phyloP scores from a whole-genome alignment of 192 early-diverging fungal genomes.

The Fimicolochytrium jonesii region DNA sequence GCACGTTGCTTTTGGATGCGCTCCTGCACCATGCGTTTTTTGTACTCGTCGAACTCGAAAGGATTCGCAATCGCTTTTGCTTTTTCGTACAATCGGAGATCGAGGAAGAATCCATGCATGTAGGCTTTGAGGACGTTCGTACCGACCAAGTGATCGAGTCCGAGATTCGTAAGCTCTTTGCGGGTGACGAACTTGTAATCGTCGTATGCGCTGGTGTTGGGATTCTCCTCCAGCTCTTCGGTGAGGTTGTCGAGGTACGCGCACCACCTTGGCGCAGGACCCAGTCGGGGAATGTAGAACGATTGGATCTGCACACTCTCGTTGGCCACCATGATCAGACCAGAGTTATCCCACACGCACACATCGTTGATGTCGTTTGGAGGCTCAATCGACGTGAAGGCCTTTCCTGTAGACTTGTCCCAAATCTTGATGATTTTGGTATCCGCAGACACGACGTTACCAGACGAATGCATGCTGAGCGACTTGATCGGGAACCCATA shows the following conservation, averaged over 20 bases:
- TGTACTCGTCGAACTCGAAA: constrained; percentile 92
- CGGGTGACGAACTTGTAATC: constrained; percentile 98
- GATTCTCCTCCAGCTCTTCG: constrained; percentile 79
- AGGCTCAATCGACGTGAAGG: constrained; percentile 91
- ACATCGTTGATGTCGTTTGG: constrained; percentile 91
- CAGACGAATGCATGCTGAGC: constrained; percentile 72
- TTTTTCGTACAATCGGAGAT: constrained; percentile 91
- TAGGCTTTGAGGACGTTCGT: constrained; percentile 91
- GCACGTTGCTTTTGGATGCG: constrained; percentile 79
- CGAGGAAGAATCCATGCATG: constrained; percentile 99
- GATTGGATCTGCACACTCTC: constrained; percentile 90
- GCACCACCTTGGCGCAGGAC: constrained; percentile 89
- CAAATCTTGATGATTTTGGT: constrained; percentile 91
- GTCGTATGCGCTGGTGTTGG: constrained; percentile 78
- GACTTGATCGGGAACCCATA: constrained; percentile 92
- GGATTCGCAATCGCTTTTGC: constrained; percentile 94
- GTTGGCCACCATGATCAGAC: constrained; percentile 85
- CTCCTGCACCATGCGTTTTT: constrained; percentile 70
- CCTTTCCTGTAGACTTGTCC: constrained; percentile 77
- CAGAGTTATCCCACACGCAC: constrained; percentile 72
- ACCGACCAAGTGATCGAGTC: constrained; percentile 88
- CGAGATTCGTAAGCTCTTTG: constrained; percentile 78
- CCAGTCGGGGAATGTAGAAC: constrained; percentile 89
- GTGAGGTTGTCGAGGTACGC: constrained; percentile 96
- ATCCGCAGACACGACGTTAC: constrained; percentile 84